phyloP scores from a whole-genome alignment of 345 rosid species.

The Lepidium africanum region DNA sequence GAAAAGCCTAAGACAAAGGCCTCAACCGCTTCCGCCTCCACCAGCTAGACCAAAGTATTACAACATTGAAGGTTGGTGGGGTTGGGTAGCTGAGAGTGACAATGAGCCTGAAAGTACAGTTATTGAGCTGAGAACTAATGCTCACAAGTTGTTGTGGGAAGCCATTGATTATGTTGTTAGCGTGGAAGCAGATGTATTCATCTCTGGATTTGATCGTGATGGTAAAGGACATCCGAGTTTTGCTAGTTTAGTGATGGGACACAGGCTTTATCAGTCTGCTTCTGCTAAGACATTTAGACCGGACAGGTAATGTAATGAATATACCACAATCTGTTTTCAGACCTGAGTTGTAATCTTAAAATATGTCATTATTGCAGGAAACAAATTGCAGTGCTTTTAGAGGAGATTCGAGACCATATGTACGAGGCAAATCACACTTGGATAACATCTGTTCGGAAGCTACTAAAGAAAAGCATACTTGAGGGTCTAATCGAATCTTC shows the following conservation, averaged over 20 bases:
- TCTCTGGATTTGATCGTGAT: slow-evolving; percentile 84
- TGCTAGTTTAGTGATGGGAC: slow-evolving; percentile 92
- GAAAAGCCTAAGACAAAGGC: slow-evolving; percentile 69
- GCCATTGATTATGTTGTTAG: slow-evolving; percentile 80
- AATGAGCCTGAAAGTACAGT: slow-evolving; percentile 97
- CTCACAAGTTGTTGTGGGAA: slow-evolving; percentile 93
- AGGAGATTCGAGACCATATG: slow-evolving; percentile 52
- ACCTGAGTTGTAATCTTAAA: neutral
- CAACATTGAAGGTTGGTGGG: slow-evolving; percentile 99
- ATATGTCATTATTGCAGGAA: slow-evolving; percentile 36
- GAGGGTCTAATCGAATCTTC: slow-evolving; percentile 63
- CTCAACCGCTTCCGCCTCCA: slow-evolving; percentile 97
- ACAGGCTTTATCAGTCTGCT: slow-evolving; percentile 85
- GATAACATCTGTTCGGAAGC: slow-evolving; percentile 64
- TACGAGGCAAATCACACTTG: slow-evolving; percentile 83
- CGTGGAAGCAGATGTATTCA: slow-evolving; percentile 89
- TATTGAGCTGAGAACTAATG: slow-evolving; percentile 90
- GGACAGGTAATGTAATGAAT: slow-evolving; percentile 53
- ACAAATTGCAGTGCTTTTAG: slow-evolving; percentile 54
- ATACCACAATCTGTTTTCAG: neutral
- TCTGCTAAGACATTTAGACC: slow-evolving; percentile 76
- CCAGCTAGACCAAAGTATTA: slow-evolving; percentile 85
- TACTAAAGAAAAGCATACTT: slow-evolving; percentile 55
- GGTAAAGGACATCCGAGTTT: slow-evolving; percentile 95
- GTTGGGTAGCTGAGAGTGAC: slow-evolving; percentile 99